phyloP scores from a whole-genome alignment of 768 basidiomycete genomes.

The Coprinopsis marcescibilis region DNA sequence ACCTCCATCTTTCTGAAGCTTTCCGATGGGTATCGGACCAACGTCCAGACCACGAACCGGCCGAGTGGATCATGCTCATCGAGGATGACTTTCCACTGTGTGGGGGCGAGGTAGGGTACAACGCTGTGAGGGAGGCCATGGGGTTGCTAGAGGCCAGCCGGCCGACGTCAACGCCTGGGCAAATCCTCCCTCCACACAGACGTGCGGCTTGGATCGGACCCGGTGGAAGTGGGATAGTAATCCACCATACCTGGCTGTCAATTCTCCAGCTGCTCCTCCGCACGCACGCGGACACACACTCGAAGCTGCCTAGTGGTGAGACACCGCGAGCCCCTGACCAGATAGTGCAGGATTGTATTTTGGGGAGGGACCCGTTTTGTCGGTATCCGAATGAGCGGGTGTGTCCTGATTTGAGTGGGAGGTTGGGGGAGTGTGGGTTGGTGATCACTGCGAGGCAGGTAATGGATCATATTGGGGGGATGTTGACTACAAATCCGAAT shows the following conservation, averaged over 20 bases:
- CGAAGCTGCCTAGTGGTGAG: slow-evolving; percentile 23
- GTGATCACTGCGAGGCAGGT: slow-evolving; percentile 37
- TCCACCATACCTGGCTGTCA: slow-evolving; percentile 30
- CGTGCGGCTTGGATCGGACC: slow-evolving; percentile 36
- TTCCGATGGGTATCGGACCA: slow-evolving; percentile 28
- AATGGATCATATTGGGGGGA: slow-evolving; percentile 37
- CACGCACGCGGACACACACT: slow-evolving; percentile 23
- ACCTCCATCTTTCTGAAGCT: slow-evolving; percentile 37
- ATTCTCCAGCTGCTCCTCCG: slow-evolving; percentile 27
- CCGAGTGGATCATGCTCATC: slow-evolving; percentile 39
- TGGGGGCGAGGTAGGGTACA: slow-evolving; percentile 27
- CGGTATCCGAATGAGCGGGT: slow-evolving; percentile 19
- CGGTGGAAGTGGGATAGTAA: slow-evolving; percentile 38
- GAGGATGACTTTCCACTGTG: slow-evolving; percentile 42
- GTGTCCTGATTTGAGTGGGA: neutral
- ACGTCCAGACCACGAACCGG: slow-evolving; percentile 7
- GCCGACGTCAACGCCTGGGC: slow-evolving; percentile 2
- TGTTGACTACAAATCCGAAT: slow-evolving; percentile 27
- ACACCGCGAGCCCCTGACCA: slow-evolving; percentile 31
- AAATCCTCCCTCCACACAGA: slow-evolving; percentile 13
- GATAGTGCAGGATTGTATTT: slow-evolving; percentile 37
- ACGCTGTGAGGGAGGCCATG: slow-evolving; percentile 27
- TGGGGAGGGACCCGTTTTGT: slow-evolving; percentile 34
- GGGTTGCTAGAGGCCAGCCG: slow-evolving; percentile 21
- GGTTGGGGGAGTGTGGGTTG: slow-evolving; percentile 15